These are phyloP conservation scores for Mortierella claussenii DNA, from an alignment of 192 early-diverging fungal genomes.

Conservation along the genomic window DNA sequence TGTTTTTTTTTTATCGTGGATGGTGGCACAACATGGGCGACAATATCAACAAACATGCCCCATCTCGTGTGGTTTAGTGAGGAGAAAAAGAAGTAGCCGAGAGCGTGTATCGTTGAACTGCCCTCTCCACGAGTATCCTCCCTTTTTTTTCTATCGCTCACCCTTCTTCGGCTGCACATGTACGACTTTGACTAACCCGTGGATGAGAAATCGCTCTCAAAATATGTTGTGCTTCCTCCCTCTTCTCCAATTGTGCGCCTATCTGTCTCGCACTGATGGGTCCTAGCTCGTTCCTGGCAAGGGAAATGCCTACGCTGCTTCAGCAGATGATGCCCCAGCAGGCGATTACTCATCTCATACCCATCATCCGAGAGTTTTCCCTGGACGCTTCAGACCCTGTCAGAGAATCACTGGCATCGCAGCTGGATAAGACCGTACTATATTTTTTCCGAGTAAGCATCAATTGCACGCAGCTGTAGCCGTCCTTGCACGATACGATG, in stretches of 20 bases:
- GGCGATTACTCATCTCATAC: constrained; percentile 33
- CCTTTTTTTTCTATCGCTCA: background rate
- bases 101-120: too few species aligned
- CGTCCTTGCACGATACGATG: too few species aligned
- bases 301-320: constrained; percentile 24
- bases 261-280: background rate
- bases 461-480: too few species aligned
- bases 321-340: constrained; percentile 23
- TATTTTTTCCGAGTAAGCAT: constrained; percentile 41
- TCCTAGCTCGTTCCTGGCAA: constrained; percentile 26
- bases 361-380: constrained; percentile 32
- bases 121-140: background rate
- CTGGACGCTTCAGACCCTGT: constrained; percentile 33
- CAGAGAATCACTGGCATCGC: constrained; percentile 37
- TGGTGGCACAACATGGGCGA: constrained; percentile 4
- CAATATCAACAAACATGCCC: background rate
- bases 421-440: constrained; percentile 44
- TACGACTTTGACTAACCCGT: constrained; percentile 8
- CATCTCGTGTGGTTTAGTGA: constrained; percentile 13
- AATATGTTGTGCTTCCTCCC: constrained; percentile 1
- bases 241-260: background rate
- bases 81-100: too few species aligned
- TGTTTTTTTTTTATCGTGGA: too few species aligned
- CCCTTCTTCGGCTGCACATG: background rate
- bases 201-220: constrained; percentile 33